Percentiles rank a stretch among this genome's conserved stretches.
Conservation (phyloP, 139 green algal species). For the Chlorella sorokiniana region DNA sequence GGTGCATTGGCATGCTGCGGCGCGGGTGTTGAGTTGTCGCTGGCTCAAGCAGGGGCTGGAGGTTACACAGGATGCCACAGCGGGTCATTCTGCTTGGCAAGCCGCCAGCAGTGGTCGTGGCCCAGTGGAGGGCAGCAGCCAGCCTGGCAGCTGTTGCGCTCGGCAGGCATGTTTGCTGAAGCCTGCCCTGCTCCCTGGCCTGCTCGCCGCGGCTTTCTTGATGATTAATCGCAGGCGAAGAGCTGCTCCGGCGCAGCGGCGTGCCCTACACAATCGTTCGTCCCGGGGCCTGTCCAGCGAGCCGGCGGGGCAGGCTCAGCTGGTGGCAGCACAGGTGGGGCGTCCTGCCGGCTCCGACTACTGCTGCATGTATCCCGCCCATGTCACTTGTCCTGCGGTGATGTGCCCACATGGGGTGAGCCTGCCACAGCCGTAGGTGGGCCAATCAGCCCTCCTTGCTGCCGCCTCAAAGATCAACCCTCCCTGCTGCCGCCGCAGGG, state of each 20-base stretch:
- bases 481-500: conserved; percentile 50
- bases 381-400: background rate
- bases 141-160: too few species aligned
- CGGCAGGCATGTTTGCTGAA: too few species aligned
- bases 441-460: too few species aligned
- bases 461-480: background rate
- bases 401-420: too few species aligned
- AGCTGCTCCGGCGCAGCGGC: conserved; percentile 55
- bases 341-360: background rate
- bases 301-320: conserved; percentile 22
- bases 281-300: conserved; percentile 56
- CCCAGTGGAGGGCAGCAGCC: too few species aligned
- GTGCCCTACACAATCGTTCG: conserved; percentile 67
- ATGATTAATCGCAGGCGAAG: conserved; percentile 51
- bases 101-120: background rate
- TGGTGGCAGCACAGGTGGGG: conserved; percentile 28
- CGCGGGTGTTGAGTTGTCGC: background rate
- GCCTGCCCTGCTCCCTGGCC: too few species aligned
- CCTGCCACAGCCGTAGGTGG: too few species aligned
- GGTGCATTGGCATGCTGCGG: background rate
- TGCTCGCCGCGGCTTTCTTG: too few species aligned
- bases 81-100: too few species aligned
- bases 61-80: too few species aligned
- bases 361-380: background rate
- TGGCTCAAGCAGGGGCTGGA: too few species aligned